These are phyloP conservation scores for Capsicum baccatum DNA, from an alignment of 257 asterid species.

Conservation along the genomic window DNA sequence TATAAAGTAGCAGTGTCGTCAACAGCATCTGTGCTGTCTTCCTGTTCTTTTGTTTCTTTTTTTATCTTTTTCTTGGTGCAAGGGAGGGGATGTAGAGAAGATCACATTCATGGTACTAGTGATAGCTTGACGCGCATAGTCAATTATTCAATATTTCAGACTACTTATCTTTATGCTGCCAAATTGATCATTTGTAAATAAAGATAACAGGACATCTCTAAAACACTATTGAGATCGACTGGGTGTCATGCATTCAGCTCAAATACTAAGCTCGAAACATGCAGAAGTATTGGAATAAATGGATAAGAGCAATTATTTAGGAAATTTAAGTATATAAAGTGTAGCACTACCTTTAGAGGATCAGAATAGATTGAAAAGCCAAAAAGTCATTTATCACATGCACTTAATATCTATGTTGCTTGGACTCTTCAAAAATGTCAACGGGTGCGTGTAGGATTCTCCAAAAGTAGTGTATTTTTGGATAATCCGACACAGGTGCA, in stretches of 20 bases:
- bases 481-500: too few relatives aligned
- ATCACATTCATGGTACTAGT: constrained; percentile 6
- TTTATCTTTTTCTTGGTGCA: neutral
- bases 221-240: neutral
- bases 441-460: too few relatives aligned
- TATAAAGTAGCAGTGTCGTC: neutral
- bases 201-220: neutral
- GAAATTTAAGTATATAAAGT: neutral
- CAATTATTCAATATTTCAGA: neutral
- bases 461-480: too few relatives aligned
- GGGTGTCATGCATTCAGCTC: neutral
- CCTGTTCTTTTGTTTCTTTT: constrained; percentile 17
- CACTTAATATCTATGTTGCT: neutral
- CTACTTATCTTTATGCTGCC: neutral
- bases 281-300: neutral
- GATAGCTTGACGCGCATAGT: neutral
- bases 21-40: neutral
- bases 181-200: neutral
- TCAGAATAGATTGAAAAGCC: constrained; percentile 4
- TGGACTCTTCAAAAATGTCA: too few relatives aligned
- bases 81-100: neutral
- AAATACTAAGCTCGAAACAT: neutral
- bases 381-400: neutral
- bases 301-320: neutral
- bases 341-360: neutral